Evolutionary conservation across 176 grass and related monocot genomes (phyloP).

Genomic region (Canna indica): DNA sequence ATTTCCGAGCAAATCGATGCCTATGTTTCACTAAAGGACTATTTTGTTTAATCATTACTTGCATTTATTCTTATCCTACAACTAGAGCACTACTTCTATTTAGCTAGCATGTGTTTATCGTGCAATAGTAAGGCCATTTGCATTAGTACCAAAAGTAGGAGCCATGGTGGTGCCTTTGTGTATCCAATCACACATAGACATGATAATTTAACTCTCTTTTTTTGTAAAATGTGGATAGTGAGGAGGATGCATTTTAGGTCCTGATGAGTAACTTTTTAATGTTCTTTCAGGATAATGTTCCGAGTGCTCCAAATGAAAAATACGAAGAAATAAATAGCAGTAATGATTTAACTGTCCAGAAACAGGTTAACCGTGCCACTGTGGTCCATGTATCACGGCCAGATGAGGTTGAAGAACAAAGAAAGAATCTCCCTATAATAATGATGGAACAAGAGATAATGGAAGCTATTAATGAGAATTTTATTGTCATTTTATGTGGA

Average conservation of each 20-base stretch:
- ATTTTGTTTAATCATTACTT: background rate
- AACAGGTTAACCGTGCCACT: slow-evolving; percentile 41
- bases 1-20: too few species aligned
- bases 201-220: too few species aligned
- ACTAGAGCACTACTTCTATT: background rate
- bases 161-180: background rate
- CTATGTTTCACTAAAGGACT: background rate
- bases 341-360: background rate
- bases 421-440: slow-evolving; percentile 92
- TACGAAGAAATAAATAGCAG: slow-evolving; percentile 4
- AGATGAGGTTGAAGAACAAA: slow-evolving; percentile 63
- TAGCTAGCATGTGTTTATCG: background rate
- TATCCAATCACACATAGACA: background rate
- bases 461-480: slow-evolving; percentile 96
- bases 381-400: slow-evolving; percentile 76
- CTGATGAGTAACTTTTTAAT: slow-evolving; percentile 5
- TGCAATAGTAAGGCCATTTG: too few species aligned
- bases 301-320: slow-evolving; percentile 6
- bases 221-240: background rate
- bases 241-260: background rate
- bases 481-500: slow-evolving; percentile 81
- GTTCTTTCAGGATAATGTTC: slow-evolving; percentile 35
- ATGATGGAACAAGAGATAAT: slow-evolving; percentile 99
- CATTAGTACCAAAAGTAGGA: background rate
- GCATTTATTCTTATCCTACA: background rate